Percentiles rank a stretch among this genome's conserved stretches.
Conservation (phyloP, 257 asterid genomes). For the Capsicum chinense region DNA sequence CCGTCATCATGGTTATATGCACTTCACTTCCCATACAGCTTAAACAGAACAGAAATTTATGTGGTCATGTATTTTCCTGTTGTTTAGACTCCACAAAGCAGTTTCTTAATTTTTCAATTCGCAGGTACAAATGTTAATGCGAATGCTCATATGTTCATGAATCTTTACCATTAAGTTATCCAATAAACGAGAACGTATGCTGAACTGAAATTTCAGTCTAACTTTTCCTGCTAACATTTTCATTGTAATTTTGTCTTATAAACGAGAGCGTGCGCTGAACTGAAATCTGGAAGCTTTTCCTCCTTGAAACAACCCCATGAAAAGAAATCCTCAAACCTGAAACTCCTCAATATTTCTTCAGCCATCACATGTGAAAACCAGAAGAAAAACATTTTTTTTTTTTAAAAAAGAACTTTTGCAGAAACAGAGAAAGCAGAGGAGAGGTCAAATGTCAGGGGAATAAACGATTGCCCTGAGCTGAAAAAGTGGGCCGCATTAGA, state of each 20-base stretch:
- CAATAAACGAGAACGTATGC: background rate
- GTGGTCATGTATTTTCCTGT: slow-evolving; percentile 2
- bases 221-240: background rate
- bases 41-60: background rate
- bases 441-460: too few relatives aligned
- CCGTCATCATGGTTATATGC: background rate
- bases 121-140: background rate
- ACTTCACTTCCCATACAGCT: background rate
- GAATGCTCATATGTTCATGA: background rate
- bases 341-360: too few relatives aligned
- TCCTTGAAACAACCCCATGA: too few relatives aligned
- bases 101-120: background rate
- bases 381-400: too few relatives aligned
- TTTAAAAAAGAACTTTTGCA: too few relatives aligned
- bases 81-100: background rate
- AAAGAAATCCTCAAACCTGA: too few relatives aligned
- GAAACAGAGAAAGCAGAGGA: too few relatives aligned
- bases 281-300: too few relatives aligned
- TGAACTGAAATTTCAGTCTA: background rate
- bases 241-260: background rate
- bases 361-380: too few relatives aligned
- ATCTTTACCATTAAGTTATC: background rate
- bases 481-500: too few relatives aligned
- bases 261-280: too few relatives aligned
- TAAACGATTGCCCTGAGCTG: too few relatives aligned